Base-by-base conservation (phyloP, 371 early-diverging fungal genomes). In the Parasitella parasitica region DNA sequence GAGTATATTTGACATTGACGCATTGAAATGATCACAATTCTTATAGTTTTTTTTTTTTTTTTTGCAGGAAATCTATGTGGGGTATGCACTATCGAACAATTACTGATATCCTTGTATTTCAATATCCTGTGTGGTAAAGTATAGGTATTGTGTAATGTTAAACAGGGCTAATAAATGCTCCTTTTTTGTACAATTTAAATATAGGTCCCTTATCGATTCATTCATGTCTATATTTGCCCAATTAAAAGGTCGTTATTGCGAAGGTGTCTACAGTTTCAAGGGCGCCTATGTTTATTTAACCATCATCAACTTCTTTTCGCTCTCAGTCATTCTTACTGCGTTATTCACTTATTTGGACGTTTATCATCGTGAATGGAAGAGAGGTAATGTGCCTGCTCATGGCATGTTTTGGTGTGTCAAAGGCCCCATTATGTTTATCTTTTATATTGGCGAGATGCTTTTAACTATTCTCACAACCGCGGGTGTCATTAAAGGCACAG, bases 341-440 rank as follows among this genome's bases (percentile, higher is more conserved):
- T 51, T 81, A 1, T 78, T 81, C 18, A 71, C 69, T 1, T 81
- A 81, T 41, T 46, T 81, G 39, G 77, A 78, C 12, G 72, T 81
- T 1, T 81, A 69, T 53, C 58, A 71, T 12, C 48, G 64, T 6
- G 73, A 81, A 62, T 81, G 72, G 73, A 39, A 70, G 12, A 57
- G 69, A 30, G 78, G 75, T 5, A 30, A 63, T 15, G 75, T 78
- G 18, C 57, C 49, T 2, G 77, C 81, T 1, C 81, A 81, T 36
- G 81, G 78, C 38, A 76, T 78, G 73, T 81, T 81, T 58, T 81
- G 81, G 81, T 81, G 77, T 54, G 78, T 81, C 66, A 81, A 81
- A 41, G 78, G 81, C 8, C 81, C 81, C 1, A 78, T 81, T 34
- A 77, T 78, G 79, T 59, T 70, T 22, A 78, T 71, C 13, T 81